Evolutionary conservation across 768 basidiomycete species (phyloP), one percentile per base, ranked within the genome.

Genomic region (Amanita molliuscula): DNA sequence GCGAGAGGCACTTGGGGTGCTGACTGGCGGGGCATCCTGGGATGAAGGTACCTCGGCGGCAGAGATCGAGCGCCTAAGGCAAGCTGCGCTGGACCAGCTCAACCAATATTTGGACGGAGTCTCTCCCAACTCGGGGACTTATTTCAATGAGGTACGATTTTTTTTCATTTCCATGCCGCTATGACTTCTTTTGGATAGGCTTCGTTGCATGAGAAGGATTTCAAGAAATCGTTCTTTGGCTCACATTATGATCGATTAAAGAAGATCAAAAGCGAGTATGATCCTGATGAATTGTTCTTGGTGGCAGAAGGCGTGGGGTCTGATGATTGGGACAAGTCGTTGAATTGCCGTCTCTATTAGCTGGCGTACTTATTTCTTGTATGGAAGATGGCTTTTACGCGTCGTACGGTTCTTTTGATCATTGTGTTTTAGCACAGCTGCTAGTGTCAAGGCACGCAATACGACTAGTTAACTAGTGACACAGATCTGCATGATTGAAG

Each of bases 251-350:
- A 55, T 3, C 60, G 48, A 21, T 57, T 77, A 26, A 67, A 65
- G 54, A 53, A 49, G 0, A 72, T 79, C 59, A 78, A 78, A 56
- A 29, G 45, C 4, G 64, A 58, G 52, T 73, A 75, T 46, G 77
- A 80, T 57, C 70, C 75, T 0, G 49, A 60, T 9, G 63, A 57
- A 21, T 48, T 78, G 9, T 79, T 78, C 55, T 58, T 77, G 4
- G 72, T 77, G 15, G 51, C 58, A 0, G 59, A 64, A 18, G 78
- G 76, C 1, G 73, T 79, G 1, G 76, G 74, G 0, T 73, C 73
- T 3, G 74, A 78, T 16, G 65, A 73, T 1, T 78, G 75, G 75
- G 46, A 47, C 15, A 23, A 36, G 26, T 47, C 23, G 6, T 13
- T 47, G 34, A 28, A 47, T 34, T 47, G 73, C 75, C 54, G 49